Evolutionary conservation across 345 rosid genomes (phyloP).

Genomic region (Heritiera littoralis): DNA sequence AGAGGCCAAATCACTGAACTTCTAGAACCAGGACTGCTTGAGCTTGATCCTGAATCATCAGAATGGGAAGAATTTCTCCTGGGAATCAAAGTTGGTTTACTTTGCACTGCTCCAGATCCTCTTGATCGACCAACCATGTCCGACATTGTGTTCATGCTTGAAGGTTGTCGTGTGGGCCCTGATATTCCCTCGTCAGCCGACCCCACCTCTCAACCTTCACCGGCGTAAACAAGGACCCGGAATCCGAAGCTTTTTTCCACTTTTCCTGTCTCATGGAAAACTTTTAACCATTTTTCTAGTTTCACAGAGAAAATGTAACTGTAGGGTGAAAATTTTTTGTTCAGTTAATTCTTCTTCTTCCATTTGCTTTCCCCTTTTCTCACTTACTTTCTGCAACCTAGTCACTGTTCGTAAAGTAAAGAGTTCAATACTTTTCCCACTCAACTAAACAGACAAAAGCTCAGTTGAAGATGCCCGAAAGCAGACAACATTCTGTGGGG

Average conservation of each 20-base stretch:
- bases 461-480: slow-evolving; percentile 21
- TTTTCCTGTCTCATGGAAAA: slow-evolving; percentile 9
- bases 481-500: slow-evolving; percentile 14
- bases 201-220: slow-evolving; percentile 80
- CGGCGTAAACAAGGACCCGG: slow-evolving; percentile 42
- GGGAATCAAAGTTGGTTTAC: slow-evolving; percentile 90
- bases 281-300: not conserved
- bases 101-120: slow-evolving; percentile 88
- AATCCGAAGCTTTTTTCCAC: not conserved
- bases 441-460: slow-evolving; percentile 34
- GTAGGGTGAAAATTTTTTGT: not conserved
- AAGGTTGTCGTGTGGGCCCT: slow-evolving; percentile 94
- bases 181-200: slow-evolving; percentile 85
- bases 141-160: slow-evolving; percentile 95
- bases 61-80: slow-evolving; percentile 98
- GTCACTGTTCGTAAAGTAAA: not conserved
- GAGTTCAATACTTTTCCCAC: not conserved
- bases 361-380: not conserved
- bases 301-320: slow-evolving; percentile 22
- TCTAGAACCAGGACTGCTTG: slow-evolving; percentile 86
- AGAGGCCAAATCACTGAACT: slow-evolving; percentile 83
- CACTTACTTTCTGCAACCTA: not conserved
- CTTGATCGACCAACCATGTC: slow-evolving; percentile 84
- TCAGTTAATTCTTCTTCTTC: not conserved
- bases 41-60: slow-evolving; percentile 91